Evolutionary conservation across 805 yeast genomes (phyloP).

Genomic region (Blastobotrys chiropterorum): DNA sequence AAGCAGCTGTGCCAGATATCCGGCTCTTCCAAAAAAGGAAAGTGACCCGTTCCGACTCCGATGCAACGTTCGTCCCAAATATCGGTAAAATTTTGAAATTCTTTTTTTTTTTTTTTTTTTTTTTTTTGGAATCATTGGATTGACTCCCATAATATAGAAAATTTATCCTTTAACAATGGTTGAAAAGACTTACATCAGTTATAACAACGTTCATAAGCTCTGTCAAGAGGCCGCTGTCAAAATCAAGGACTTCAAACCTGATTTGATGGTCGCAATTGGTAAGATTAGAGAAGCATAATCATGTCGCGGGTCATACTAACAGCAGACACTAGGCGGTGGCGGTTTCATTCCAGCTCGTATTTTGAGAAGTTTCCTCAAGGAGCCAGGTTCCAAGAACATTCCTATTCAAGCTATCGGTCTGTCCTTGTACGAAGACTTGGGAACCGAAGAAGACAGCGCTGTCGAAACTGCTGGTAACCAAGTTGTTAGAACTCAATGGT

Average conservation of each 20-base stretch:
- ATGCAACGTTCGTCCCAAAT: background rate
- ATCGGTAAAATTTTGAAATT: background rate
- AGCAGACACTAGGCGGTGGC: conserved; percentile 53
- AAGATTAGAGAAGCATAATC: background rate
- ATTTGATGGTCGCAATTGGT: conserved; percentile 89
- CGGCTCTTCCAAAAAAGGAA: background rate
- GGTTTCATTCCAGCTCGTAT: conserved; percentile 98
- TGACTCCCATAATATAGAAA: background rate
- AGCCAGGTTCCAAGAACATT: conserved; percentile 79
- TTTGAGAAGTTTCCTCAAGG: conserved; percentile 84
- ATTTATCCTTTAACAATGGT: conserved; percentile 17
- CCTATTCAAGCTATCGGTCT: conserved; percentile 93
- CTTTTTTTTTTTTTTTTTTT: conserved; percentile 3
- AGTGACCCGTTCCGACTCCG: background rate
- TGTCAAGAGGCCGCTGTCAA: conserved; percentile 62
- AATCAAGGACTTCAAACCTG: conserved; percentile 66
- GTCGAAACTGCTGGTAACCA: conserved; percentile 66
- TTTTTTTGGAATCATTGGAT: background rate
- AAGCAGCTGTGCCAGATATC: no score
- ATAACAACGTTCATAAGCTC: conserved; percentile 75
- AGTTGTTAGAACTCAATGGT: conserved; percentile 86
- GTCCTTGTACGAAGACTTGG: conserved; percentile 81
- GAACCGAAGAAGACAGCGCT: conserved; percentile 35
- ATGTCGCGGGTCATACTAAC: background rate
- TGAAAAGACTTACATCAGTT: conserved; percentile 53